Conservation (phyloP, 2,329 filamentous ascomycete species). For the Nigrospora osmanthi region DNA sequence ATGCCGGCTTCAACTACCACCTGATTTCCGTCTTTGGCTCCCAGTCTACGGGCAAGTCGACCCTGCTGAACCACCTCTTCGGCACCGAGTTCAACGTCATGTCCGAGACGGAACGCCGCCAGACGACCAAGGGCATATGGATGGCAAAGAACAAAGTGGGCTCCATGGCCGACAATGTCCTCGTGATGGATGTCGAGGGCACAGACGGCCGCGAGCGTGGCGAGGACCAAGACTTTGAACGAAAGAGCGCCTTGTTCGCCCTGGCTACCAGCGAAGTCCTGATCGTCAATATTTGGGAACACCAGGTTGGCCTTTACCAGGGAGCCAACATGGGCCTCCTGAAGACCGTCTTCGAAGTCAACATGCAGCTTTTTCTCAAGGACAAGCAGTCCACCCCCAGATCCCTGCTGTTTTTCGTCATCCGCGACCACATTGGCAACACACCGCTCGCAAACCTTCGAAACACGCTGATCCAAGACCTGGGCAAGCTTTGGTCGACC, state of each 20-base stretch:
- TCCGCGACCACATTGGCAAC: slow-evolving; percentile 89
- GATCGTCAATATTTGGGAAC: slow-evolving; percentile 99
- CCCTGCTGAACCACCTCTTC: slow-evolving; percentile 90
- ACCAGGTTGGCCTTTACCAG: slow-evolving; percentile 96
- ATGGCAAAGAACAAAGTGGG: slow-evolving; percentile 90
- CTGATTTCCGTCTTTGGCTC: slow-evolving; percentile 98
- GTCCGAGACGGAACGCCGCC: slow-evolving; percentile 86
- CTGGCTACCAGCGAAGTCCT: slow-evolving; percentile 95
- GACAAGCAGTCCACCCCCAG: slow-evolving; percentile 86
- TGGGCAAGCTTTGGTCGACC: slow-evolving; percentile 85
- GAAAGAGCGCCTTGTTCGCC: slow-evolving; percentile 95
- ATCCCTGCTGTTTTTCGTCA: slow-evolving; percentile 96
- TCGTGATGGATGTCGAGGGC: slow-evolving; percentile 99
- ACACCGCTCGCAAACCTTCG: slow-evolving; percentile 87
- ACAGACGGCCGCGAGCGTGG: slow-evolving; percentile 93
- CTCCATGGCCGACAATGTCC: slow-evolving; percentile 89
- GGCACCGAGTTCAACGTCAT: slow-evolving; percentile 96
- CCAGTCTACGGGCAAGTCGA: slow-evolving; percentile 97
- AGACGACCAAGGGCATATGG: slow-evolving; percentile 99
- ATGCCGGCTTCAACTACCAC: slow-evolving; percentile 97
- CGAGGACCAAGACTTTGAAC: slow-evolving; percentile 97
- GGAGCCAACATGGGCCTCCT: slow-evolving; percentile 97
- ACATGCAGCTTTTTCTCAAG: slow-evolving; percentile 92
- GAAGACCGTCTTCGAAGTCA: slow-evolving; percentile 99
- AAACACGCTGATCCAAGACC: slow-evolving; percentile 82